Base-by-base conservation (phyloP, 805 yeast species). In the Yarrowia sp. region DNA sequence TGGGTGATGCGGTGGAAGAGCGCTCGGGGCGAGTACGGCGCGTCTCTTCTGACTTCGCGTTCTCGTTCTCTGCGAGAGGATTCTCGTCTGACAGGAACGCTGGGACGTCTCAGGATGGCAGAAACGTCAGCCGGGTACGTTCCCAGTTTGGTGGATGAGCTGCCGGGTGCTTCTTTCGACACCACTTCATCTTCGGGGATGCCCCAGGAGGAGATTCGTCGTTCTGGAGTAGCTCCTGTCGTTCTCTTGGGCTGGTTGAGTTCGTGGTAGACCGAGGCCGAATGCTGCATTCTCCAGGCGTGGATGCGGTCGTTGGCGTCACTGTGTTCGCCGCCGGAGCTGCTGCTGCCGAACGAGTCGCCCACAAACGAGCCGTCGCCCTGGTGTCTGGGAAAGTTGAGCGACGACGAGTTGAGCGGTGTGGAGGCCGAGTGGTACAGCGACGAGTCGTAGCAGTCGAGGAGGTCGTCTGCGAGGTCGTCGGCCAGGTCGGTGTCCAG, bases 201-300 rank as follows among this genome's bases (percentile, higher is more conserved):
- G 39, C 66, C 66, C 66, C 66, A 61, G 10, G 66, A 61, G 30
- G 66, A 61, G 20, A 61, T 61, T n/a, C 55, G 55, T 12, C 64
- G 30, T 15, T 63, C 69, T 10, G 68, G 63, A 12, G 61, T 61
- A n/a, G n/a, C n/a, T 6, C 40, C 36, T 12, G 66, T 14, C 7
- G 46, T n/a, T 20, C 53, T 24, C 67, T 72, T 73, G 5, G 76
- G 68, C 36, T 72, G 70, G 66, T 71, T 73, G 42, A 75, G 70
- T 68, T 76, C 77, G 46, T 72, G 72, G 52, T 71, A 66, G 13
- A 76, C 71, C 9, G 74, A 73, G 66, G 74, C 73, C 14, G 79
- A 74, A 71, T 79, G 82, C 68, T 77, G 79, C 20, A 79, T 70
- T 30, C 82, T 69, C 82, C 82, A 79, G 19, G 78, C 78, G 70